Base-by-base conservation (phyloP, 257 asterid genomes). In the Oldenlandia corymbosa region DNA sequence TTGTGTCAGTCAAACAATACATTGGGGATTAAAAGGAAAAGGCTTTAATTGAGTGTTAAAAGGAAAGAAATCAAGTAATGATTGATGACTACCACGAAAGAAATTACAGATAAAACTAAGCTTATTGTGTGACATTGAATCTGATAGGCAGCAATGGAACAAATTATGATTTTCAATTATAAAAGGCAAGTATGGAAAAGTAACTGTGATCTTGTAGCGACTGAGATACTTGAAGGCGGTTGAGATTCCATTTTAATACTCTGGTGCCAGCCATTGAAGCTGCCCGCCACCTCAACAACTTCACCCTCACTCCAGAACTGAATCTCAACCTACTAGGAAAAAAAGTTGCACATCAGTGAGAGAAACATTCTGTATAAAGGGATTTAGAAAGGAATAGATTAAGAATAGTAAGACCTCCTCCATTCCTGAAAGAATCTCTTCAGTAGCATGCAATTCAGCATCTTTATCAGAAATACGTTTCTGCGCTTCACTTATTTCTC, bases 251-350 rank as follows among this genome's bases (percentile, higher is more conserved):
- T 80, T 64, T 76, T 71, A 70, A 87, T 75, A 46, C 56, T 77
- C 8, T 82, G 85, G 71, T 81, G 85, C 98, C 98, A 92, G 63
- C 98, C 98, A 46, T 92, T 89, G 88, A 89, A 92, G 80, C 95
- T 92, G 42, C 98, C 97, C 21, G 97, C 88, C 26, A 92, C 72
- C 78, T 89, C 97, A 71, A 87, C 95, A 36, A 69, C 74, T 47
- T 87, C 85, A 26, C 91, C 97, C 41, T 87, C 84, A 51, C 88
- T 86, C 56, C 77, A 56, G 69, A 83, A 92, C 65, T 68, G 80
- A 51, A 92, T 67, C 76, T 88, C 96, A 74, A 85, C 95, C 97
- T 92, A 74, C 71, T 61, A 72, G 64, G 55, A 64, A 20, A 10
- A 32, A 47, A 72, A 60, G 62, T 67, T 26, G 45, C 62, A 72